A percentile compares a stretch with the other conserved stretches of the same genome.
Conservation (phyloP, 805 yeast genomes). For the Candida fluviatilis region DNA sequence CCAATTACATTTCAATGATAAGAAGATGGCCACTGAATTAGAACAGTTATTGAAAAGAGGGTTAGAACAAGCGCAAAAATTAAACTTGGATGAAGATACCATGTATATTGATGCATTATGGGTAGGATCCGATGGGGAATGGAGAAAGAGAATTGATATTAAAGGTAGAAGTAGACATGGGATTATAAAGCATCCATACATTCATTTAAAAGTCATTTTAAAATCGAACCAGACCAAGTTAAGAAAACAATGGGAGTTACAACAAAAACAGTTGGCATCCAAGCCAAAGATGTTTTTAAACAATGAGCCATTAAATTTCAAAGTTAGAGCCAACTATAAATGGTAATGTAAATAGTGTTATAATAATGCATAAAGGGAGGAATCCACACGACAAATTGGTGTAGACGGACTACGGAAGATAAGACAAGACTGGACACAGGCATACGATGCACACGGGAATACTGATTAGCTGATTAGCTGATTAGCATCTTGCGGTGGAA, state of each 20-base stretch:
- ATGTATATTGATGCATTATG: constrained; percentile 77
- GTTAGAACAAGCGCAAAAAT: constrained; percentile 57
- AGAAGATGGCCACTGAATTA: constrained; percentile 74
- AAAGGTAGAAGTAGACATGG: constrained; percentile 93
- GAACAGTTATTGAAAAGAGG: constrained; percentile 74
- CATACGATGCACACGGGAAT: no score
- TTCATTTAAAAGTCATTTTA: constrained; percentile 77
- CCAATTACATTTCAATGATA: constrained; percentile 84
- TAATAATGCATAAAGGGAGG: not conserved
- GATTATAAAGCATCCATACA: constrained; percentile 65
- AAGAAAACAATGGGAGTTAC: constrained; percentile 58
- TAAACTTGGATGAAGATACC: constrained; percentile 56
- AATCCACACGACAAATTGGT: no score
- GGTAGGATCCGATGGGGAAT: constrained; percentile 85
- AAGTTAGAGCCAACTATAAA: constrained; percentile 37
- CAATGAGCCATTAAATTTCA: constrained; percentile 41
- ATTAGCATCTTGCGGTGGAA: no score
- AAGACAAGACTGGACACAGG: no score
- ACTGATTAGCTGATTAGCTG: no score
- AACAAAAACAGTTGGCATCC: constrained; percentile 41
- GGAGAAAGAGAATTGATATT: constrained; percentile 66
- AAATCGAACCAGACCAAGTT: constrained; percentile 61
- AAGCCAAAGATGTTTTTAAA: constrained; percentile 52
- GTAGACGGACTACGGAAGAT: no score
- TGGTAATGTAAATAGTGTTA: constrained; percentile 23